Evolutionary conservation across 2,329 filamentous ascomycete species (phyloP).

Genomic region (Pezicula carpinea): DNA sequence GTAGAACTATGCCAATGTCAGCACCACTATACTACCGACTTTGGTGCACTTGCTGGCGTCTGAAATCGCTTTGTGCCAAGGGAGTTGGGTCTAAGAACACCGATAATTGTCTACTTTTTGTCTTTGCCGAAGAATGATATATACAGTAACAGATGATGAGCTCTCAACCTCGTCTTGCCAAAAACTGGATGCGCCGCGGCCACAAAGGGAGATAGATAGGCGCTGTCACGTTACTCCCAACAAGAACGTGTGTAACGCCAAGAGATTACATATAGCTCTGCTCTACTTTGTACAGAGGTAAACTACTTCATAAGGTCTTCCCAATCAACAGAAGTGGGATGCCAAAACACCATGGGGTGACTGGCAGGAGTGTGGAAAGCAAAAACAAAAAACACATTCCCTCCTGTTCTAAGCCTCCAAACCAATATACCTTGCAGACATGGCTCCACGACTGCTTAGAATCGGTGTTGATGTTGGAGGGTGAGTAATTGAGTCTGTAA

Average conservation of each 20-base stretch:
- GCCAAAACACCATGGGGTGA: neutral
- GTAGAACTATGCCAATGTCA: too few relatives aligned
- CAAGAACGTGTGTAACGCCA: neutral
- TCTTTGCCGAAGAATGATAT: too few relatives aligned
- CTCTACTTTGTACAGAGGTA: neutral
- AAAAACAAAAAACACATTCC: neutral
- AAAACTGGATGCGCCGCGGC: neutral
- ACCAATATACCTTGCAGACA: neutral
- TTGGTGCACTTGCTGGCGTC: too few relatives aligned
- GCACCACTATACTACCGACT: too few relatives aligned
- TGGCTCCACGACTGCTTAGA: slow-evolving; percentile 5
- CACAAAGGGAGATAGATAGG: neutral
- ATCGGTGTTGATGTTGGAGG: slow-evolving; percentile 19
- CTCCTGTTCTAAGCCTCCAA: neutral
- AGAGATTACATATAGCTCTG: too few relatives aligned
- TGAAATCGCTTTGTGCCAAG: too few relatives aligned
- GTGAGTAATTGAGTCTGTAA: neutral
- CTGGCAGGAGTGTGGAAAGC: neutral
- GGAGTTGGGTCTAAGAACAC: too few relatives aligned
- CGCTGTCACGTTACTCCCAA: neutral
- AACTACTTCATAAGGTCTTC: neutral
- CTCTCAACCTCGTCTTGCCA: too few relatives aligned
- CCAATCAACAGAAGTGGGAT: neutral
- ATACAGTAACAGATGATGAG: too few relatives aligned
- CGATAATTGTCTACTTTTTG: too few relatives aligned